Percentiles rank a stretch among this genome's conserved stretches.
These are phyloP conservation scores for Geopyxis carbonaria DNA, from an alignment of 495 filamentous ascomycete genomes.

Conservation along the genomic window DNA sequence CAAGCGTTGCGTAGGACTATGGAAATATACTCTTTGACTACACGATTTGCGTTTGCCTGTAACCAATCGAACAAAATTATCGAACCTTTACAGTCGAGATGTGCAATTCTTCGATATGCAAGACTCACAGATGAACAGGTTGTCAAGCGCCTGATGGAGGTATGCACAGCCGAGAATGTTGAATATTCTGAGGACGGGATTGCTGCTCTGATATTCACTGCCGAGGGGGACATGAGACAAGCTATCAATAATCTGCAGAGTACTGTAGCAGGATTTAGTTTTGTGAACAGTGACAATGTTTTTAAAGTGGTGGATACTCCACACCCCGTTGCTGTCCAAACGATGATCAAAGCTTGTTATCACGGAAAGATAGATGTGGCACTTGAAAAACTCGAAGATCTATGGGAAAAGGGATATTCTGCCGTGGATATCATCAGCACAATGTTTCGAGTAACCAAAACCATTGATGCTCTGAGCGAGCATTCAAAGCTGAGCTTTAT, in stretches of 20 bases:
- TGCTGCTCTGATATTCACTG: constrained; percentile 87
- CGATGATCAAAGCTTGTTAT: constrained; percentile 92
- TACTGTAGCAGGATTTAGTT: constrained; percentile 87
- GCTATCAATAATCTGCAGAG: constrained; percentile 98
- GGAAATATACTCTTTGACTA: constrained; percentile 97
- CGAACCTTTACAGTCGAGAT: constrained; percentile 89
- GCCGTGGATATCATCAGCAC: constrained; percentile 96
- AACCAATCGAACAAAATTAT: constrained; percentile 99
- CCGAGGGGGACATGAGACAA: constrained; percentile 97
- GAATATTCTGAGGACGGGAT: constrained; percentile 85
- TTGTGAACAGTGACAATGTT: constrained; percentile 93
- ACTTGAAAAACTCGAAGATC: constrained; percentile 68
- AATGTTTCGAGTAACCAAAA: constrained; percentile 98
- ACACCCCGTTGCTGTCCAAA: constrained; percentile 95
- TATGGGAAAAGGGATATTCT: constrained; percentile 88
- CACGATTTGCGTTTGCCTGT: constrained; percentile 94
- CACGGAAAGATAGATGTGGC: constrained; percentile 79
- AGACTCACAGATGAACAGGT: constrained; percentile 85
- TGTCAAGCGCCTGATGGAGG: constrained; percentile 74
- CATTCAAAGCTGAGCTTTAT: constrained; percentile 92
- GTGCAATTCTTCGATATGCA: constrained; percentile 88
- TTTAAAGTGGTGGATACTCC: constrained; percentile 95
- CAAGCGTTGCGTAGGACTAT: constrained; percentile 92
- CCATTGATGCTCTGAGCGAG: constrained; percentile 72
- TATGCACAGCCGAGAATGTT: constrained; percentile 74